These are phyloP conservation scores for Kodamaea alishanica DNA, from an alignment of 1,139 yeast genomes.

Conservation along the genomic window DNA sequence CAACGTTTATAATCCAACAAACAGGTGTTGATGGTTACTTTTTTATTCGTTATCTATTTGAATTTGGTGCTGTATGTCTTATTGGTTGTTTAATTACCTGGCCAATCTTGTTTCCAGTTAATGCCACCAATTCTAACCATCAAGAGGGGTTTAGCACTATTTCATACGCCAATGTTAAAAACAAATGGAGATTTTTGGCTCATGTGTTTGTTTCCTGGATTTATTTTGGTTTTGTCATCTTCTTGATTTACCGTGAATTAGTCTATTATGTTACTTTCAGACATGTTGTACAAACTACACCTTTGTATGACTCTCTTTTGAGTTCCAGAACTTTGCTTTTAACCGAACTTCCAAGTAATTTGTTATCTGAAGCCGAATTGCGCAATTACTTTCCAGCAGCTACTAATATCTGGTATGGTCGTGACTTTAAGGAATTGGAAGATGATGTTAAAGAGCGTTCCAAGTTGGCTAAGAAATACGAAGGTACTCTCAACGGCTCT, in stretches of 20 bases:
- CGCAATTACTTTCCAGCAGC: slow-evolving; percentile 60
- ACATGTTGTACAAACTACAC: slow-evolving; percentile 66
- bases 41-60: slow-evolving; percentile 70
- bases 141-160: slow-evolving; percentile 54
- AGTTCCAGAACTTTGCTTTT: slow-evolving; percentile 66
- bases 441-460: slow-evolving; percentile 54
- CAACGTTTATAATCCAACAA: slow-evolving; percentile 68
- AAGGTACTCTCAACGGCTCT: slow-evolving; percentile 53
- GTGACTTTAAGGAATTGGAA: slow-evolving; percentile 52
- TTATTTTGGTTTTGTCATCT: slow-evolving; percentile 56
- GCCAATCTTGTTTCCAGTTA: slow-evolving; percentile 83
- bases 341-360: slow-evolving; percentile 54
- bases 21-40: slow-evolving; percentile 88
- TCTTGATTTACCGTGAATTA: slow-evolving; percentile 67
- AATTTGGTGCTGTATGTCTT: slow-evolving; percentile 55
- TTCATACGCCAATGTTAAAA: slow-evolving; percentile 59
- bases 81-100: slow-evolving; percentile 63
- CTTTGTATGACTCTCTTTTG: slow-evolving; percentile 62
- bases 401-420: slow-evolving; percentile 57
- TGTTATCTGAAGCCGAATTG: slow-evolving; percentile 49
- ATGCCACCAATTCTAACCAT: slow-evolving; percentile 72
- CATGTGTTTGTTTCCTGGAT: slow-evolving; percentile 72
- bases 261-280: slow-evolving; percentile 64
- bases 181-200: slow-evolving; percentile 61
- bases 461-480: slow-evolving; percentile 53